A percentile compares a stretch with the other conserved stretches of the same genome.
Evolutionary conservation across 2,329 filamentous ascomycete genomes (phyloP).

Genomic region (Xylariaceae sp.): DNA sequence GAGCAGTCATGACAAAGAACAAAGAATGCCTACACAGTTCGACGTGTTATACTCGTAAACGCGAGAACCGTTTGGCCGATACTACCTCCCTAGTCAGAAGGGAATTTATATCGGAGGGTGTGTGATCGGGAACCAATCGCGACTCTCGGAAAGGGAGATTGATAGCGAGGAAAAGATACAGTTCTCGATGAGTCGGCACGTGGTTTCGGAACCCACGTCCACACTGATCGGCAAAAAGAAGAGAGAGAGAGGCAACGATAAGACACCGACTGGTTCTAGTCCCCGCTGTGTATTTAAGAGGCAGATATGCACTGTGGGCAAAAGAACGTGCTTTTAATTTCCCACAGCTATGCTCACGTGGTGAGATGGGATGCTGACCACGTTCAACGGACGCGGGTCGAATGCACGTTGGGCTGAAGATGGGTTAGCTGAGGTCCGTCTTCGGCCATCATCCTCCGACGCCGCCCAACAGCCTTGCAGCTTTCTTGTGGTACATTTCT

Average conservation of each 20-base stretch:
- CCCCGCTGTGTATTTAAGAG: too few species aligned
- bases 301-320: neutral
- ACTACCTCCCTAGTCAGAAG: neutral
- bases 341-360: neutral
- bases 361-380: neutral
- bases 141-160: neutral
- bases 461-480: neutral
- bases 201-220: neutral
- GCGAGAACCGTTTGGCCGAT: too few species aligned
- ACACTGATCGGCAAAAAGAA: too few species aligned
- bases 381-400: neutral
- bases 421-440: neutral
- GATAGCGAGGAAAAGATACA: neutral
- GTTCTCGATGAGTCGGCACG: neutral
- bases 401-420: neutral
- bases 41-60: too few species aligned
- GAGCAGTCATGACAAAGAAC: too few species aligned
- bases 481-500: too few species aligned
- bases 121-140: neutral
- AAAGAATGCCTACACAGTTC: too few species aligned
- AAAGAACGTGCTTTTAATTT: neutral
- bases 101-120: too few species aligned
- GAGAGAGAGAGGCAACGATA: too few species aligned
- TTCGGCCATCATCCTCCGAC: neutral
- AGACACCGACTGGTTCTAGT: too few species aligned